Base-by-base conservation (phyloP, 371 early-diverging fungal genomes). In the Circinella minor region DNA sequence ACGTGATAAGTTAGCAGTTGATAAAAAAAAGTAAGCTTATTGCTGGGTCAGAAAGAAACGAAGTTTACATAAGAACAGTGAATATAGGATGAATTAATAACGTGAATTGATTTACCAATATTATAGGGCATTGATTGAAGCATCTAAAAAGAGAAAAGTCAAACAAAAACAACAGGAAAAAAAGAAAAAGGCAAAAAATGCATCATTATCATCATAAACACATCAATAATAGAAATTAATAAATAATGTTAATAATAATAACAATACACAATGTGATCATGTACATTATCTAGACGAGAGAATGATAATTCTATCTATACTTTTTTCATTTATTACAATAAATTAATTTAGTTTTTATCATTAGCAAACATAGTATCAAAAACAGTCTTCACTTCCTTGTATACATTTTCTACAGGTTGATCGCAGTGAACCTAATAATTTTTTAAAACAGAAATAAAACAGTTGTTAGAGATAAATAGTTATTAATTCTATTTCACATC, bases 331-430 rank as follows among this genome's bases (percentile, higher is more conserved):
- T 18, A 17, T 27, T 18, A 27, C 14, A 43, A 43, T 43, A 11
- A 11, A 43, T 9, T 43, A 11, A 43, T 57, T 27, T 57, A 57
- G 18, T 61, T 51, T 17, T 67, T 64, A 34, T 60, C 18, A 4
- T 67, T 63, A 36, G 36, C 67, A 67, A 73, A 66, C 63, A 73
- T n/a, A 18, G 66, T 63, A 71, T 80, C 80, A 72, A 84, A 84
- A 48, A 77, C 74, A 34, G 43, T 55, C 74, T 83, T 84, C 70
- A 82, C 82, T 18, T 74, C 72, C n/a, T 63, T 67, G 66, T 88
- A 88, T 8, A 88, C 88, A 17, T 73, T 75, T 0, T 88, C 84
- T 10, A 85, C 86, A 7, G 87, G 63, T 60, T 82, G 80, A 8
- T 71, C 72, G 66, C 87, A 86, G 14, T 79, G 72, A 57, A 93